These are phyloP conservation scores for Fusarium globosum DNA, from an alignment of 2,329 filamentous ascomycete genomes.

Conservation along the genomic window DNA sequence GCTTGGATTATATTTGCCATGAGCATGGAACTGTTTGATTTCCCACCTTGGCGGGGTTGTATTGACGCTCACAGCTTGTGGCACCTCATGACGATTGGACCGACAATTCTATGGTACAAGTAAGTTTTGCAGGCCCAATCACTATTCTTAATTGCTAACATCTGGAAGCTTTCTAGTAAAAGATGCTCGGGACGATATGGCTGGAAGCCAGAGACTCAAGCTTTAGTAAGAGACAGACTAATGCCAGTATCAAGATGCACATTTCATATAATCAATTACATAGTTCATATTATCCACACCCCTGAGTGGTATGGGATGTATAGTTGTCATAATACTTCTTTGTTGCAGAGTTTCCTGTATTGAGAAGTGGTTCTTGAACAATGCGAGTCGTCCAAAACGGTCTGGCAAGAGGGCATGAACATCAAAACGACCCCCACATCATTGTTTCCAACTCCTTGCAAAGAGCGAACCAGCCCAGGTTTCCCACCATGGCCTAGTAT, in stretches of 20 bases:
- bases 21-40: constrained; percentile 96
- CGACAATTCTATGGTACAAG: constrained; percentile 94
- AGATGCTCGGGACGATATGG: constrained; percentile 85
- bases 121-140: constrained; percentile 63
- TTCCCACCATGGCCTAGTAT: constrained; percentile 9
- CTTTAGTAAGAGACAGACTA: constrained; percentile 49
- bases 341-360: neutral
- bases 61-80: constrained; percentile 95
- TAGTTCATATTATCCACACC: neutral
- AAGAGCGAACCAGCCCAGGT: constrained; percentile 7
- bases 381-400: neutral
- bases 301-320: neutral
- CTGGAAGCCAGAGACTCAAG: constrained; percentile 75
- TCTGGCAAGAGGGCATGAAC: neutral
- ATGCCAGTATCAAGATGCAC: neutral
- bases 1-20: constrained; percentile 93
- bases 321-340: neutral
- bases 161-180: constrained; percentile 80
- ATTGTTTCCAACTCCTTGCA: constrained; percentile 26
- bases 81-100: constrained; percentile 92
- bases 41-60: constrained; percentile 83
- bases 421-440: constrained; percentile 17
- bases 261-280: neutral
- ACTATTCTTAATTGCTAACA: constrained; percentile 36
- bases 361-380: neutral